Percentiles rank a stretch among this genome's conserved stretches.
phyloP scores from a whole-genome alignment of 768 basidiomycete genomes.

The Boletus pseudopeckii region DNA sequence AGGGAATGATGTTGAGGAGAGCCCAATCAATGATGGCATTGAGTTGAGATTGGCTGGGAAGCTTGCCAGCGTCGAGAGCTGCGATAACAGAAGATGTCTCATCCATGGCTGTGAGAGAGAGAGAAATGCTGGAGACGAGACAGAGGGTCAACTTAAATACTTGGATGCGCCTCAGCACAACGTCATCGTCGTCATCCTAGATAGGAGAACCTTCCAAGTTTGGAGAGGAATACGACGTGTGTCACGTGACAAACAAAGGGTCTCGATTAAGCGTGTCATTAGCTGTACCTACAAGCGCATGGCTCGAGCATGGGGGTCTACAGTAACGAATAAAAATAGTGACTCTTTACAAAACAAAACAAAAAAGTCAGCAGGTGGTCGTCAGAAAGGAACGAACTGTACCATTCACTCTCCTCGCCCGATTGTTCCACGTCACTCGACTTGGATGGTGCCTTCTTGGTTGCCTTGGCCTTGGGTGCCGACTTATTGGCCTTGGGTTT shows the following conservation, averaged over 20 bases:
- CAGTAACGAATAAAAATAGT: constrained; percentile 9
- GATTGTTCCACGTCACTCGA: constrained; percentile 24
- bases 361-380: background rate
- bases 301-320: constrained; percentile 2
- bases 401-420: constrained; percentile 24
- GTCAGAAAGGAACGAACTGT: background rate
- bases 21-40: constrained; percentile 53
- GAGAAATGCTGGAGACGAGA: background rate
- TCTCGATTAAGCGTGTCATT: background rate
- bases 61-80: constrained; percentile 68
- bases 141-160: background rate
- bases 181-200: constrained; percentile 13
- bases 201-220: constrained; percentile 15
- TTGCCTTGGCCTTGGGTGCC: background rate
- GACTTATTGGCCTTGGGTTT: constrained; percentile 40
- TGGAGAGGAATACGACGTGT: constrained; percentile 4
- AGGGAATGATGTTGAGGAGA: constrained; percentile 44
- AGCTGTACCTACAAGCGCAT: constrained; percentile 2
- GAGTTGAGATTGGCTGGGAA: constrained; percentile 60
- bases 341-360: background rate
- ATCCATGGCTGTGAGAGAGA: constrained; percentile 46
- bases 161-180: background rate
- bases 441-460: constrained; percentile 18
- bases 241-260: constrained; percentile 15
- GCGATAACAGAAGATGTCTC: constrained; percentile 58